Conservation (phyloP, 805 yeast genomes). For the Schwanniomyces vanrijiae region DNA sequence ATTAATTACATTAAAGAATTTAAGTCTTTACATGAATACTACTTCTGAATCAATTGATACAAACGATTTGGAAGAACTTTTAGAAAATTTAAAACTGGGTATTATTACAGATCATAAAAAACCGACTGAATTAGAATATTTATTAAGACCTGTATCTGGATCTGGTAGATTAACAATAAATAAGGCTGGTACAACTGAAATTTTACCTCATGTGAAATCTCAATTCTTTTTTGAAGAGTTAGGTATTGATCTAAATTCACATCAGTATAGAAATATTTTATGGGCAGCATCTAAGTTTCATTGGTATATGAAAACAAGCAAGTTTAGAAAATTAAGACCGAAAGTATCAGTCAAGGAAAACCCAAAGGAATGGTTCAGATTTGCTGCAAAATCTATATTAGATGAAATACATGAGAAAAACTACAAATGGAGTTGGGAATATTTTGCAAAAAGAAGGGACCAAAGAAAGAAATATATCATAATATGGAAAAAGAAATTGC, state of each 20-base stretch:
- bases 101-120: conserved; percentile 29
- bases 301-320: conserved; percentile 73
- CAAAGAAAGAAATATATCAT: conserved; percentile 65
- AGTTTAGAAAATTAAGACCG: conserved; percentile 74
- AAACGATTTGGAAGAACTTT: conserved; percentile 49
- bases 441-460: conserved; percentile 67
- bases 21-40: conserved; percentile 85
- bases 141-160: conserved; percentile 88
- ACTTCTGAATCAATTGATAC: conserved; percentile 49
- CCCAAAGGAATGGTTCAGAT: conserved; percentile 80
- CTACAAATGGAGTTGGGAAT: conserved; percentile 87
- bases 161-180: conserved; percentile 78
- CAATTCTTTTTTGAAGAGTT: conserved; percentile 85
- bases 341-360: conserved; percentile 49
- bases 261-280: conserved; percentile 79
- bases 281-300: conserved; percentile 81
- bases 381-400: conserved; percentile 73
- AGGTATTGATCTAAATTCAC: conserved; percentile 80
- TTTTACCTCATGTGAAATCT: conserved; percentile 66
- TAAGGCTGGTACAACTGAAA: conserved; percentile 72
- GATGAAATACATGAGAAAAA: conserved; percentile 80
- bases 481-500: conserved; percentile 65
- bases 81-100: conserved; percentile 47
- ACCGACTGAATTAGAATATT: conserved; percentile 46
- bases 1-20: conserved; percentile 67